Evolutionary conservation across 169 alveolate species (phyloP), one percentile per base, ranked within the genome.

Genomic region (Cryptosporidium parvum): DNA sequence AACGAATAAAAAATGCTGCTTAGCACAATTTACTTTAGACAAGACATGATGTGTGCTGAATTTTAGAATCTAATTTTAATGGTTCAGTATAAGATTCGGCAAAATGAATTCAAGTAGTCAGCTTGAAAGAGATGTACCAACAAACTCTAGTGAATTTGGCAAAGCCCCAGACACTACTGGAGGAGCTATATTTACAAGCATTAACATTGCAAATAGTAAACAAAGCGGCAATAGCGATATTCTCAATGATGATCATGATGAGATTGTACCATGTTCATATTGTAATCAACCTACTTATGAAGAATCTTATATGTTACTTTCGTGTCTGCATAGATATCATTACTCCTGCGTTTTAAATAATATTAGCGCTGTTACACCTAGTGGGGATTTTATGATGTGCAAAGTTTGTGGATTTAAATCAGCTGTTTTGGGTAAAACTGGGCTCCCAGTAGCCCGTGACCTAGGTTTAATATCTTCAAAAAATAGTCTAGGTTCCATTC

Each of bases 321-420:
- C 89, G 12, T 80, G 89, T 29, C 26, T 37, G 16, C 89, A 80
- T 59, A 59, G 89, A 39, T 65, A 62, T 65, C 89, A 80, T 35
- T 80, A 80, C 39, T 80, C 72, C 35, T 80, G 89, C 35, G 89
- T 80, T 45, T 51, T 80, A 31, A 80, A 58, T 45, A 65, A 80
- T 21, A 80, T 80, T 21, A 26, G 67, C 42, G 68, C 62, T 8
- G 26, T 80, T 45, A 44, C 89, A 39, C 80, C 59, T 9, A 61
- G 69, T 31, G 89, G 89, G 6, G 89, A 80, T 42, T 80, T 80
- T 51, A 80, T 80, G 89, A 31, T 62, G 23, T 80, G 89, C 48
- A 59, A 59, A n/a, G 75, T 80, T 44, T 80, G 89, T 65, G 75
- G 75, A 21, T 80, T 80, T 26, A 59, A 80, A 5, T 80, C 89